Base-by-base conservation (phyloP, 805 yeast genomes). In the Suhomyces prunicola region DNA sequence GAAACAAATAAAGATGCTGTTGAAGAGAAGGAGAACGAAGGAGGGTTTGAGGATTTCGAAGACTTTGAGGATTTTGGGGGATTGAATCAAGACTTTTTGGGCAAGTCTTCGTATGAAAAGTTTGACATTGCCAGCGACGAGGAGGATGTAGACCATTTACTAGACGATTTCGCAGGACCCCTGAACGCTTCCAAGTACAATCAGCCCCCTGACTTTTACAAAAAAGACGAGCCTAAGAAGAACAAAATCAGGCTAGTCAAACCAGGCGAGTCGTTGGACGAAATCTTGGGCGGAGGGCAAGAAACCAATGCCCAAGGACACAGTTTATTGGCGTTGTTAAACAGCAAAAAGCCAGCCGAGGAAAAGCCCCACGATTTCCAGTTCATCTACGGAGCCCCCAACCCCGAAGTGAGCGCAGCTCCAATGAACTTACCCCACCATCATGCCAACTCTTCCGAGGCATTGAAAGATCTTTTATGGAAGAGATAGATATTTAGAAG, bases 101-200 rank as follows among this genome's bases (percentile, higher is more conserved):
- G 47, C 50, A 53, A 36, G 54, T 49, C 53, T 50, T 36, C 56
- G 40, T 54, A 55, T 27, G 55, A 61, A 42, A 63, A 62, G 36
- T 65, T 71, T 54, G 74, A 70, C 47, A 60, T 67, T 41, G 75
- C 65, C 8, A 65, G 72, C 46, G 77, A 73, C 51, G 77, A 74
- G 45, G 77, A 72, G 44, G 69, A 62, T 39, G 64, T 50, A 2
- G 52, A 56, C 31, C 56, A 57, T 46, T 48, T 54, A 35, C 45
- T 55, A 27, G 54, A 54, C 36, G 46, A 54, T 12, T 47, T 52
- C 35, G n/a, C 19, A 2, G 40, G 40, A 35, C 15, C 40, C 8
- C 19, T 35, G 10, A 19, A n/a, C 42, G 8, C 15, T 17, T 42
- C 47, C 31, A 44, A 33, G 6, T 45, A 45, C 24, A 15, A 26